Conservation (phyloP, 2,329 filamentous ascomycete genomes). For the Knufia fluminis region DNA sequence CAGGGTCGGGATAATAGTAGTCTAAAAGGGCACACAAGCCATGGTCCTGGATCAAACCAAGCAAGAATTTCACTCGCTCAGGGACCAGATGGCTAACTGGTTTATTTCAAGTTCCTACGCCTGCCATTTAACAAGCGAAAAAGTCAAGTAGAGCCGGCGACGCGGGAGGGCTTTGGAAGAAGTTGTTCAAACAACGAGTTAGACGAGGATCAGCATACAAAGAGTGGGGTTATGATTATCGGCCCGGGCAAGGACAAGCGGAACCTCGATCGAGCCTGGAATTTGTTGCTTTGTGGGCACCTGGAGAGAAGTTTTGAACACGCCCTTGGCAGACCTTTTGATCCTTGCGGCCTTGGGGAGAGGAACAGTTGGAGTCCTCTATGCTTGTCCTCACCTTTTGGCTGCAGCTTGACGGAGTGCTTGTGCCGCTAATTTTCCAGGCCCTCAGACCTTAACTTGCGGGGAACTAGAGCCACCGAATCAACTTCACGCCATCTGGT, state of each 20-base stretch:
- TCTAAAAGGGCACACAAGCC: background rate
- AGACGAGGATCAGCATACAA: background rate
- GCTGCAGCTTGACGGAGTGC: background rate
- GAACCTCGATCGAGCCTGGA: too few species aligned
- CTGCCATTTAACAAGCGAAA: background rate
- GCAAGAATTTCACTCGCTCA: background rate
- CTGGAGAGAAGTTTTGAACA: background rate
- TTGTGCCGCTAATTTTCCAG: background rate
- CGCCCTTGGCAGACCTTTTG: too few species aligned
- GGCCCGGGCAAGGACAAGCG: too few species aligned
- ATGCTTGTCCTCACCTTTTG: too few species aligned
- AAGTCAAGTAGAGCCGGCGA: slow-evolving; percentile 3
- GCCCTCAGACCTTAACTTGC: background rate
- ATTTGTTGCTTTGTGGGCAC: background rate
- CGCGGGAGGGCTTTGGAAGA: background rate
- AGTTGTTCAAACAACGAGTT: background rate
- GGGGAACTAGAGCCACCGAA: background rate
- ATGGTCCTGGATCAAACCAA: background rate
- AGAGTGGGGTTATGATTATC: background rate
- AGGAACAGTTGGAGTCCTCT: too few species aligned
- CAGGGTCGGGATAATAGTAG: background rate
- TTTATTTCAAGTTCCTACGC: too few species aligned
- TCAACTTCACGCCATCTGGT: background rate
- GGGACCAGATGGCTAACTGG: background rate
- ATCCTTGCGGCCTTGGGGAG: too few species aligned